These are phyloP conservation scores for Candida freyschussii DNA, from an alignment of 1,139 yeast genomes.

Conservation along the genomic window DNA sequence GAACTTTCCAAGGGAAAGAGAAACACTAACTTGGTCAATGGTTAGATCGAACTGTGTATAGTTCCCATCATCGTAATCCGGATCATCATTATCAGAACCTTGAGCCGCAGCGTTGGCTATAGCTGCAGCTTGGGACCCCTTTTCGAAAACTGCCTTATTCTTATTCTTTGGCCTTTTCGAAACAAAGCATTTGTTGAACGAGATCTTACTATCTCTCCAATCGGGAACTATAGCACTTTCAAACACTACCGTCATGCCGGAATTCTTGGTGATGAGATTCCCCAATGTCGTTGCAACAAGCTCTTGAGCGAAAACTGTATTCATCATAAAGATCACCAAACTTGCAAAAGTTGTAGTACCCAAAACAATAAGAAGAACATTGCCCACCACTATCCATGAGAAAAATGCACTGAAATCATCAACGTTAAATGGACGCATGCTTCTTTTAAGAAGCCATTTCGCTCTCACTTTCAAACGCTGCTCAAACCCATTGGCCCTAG, in stretches of 20 bases:
- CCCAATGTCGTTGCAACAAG: conserved; percentile 79
- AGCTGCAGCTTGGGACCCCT: conserved; percentile 73
- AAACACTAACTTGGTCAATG: conserved; percentile 77
- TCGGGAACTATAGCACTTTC: conserved; percentile 95
- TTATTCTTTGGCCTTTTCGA: conserved; percentile 71
- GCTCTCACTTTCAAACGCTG: conserved; percentile 50
- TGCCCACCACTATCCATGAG: conserved; percentile 88
- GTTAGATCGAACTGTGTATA: conserved; percentile 93
- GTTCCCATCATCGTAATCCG: conserved; percentile 74
- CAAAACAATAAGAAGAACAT: conserved; percentile 66
- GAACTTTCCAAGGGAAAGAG: conserved; percentile 82
- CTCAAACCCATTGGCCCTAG: conserved; percentile 12
- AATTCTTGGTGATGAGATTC: conserved; percentile 74
- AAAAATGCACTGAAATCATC: conserved; percentile 88
- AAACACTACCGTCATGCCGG: conserved; percentile 82
- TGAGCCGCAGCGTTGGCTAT: conserved; percentile 41
- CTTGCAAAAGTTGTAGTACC: conserved; percentile 92
- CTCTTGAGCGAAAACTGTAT: conserved; percentile 89
- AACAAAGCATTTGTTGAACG: conserved; percentile 80
- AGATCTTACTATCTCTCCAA: conserved; percentile 85
- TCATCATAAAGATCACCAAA: conserved; percentile 66
- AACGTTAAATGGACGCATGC: conserved; percentile 70
- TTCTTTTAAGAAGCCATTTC: conserved; percentile 65
- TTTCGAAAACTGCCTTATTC: conserved; percentile 43
- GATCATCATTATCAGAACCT: conserved; percentile 29